Evolutionary conservation across 2,329 filamentous ascomycete species (phyloP).

Genomic region (Decorospora gaudefroyi): DNA sequence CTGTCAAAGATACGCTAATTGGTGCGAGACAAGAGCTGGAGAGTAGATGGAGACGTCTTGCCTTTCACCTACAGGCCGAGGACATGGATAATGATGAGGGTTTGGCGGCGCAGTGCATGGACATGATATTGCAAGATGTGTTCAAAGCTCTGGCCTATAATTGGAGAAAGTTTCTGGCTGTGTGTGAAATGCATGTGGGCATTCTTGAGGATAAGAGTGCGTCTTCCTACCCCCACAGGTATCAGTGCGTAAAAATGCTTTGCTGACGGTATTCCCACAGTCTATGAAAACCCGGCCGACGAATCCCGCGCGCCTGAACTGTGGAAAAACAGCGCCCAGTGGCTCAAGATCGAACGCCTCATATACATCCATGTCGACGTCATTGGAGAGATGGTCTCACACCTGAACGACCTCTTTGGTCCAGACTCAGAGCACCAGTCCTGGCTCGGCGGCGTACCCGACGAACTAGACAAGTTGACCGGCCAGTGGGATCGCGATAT

Average conservation of each 20-base stretch:
- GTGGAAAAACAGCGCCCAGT: slow-evolving; percentile 56
- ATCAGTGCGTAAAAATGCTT: background rate
- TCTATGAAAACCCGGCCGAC: slow-evolving; percentile 60
- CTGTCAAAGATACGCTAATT: slow-evolving; percentile 56
- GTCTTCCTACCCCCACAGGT: background rate
- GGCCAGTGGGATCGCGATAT: slow-evolving; percentile 57
- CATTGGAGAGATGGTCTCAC: slow-evolving; percentile 52
- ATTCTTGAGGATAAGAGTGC: slow-evolving; percentile 49
- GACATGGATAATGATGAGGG: slow-evolving; percentile 51
- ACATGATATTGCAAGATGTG: slow-evolving; percentile 56
- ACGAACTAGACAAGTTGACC: slow-evolving; percentile 54
- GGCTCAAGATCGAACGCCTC: slow-evolving; percentile 59
- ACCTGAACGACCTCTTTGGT: slow-evolving; percentile 51
- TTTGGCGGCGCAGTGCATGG: slow-evolving; percentile 55
- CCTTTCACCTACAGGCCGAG: slow-evolving; percentile 55
- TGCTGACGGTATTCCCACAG: slow-evolving; percentile 18
- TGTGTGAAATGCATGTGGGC: slow-evolving; percentile 55
- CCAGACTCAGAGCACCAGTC: slow-evolving; percentile 38
- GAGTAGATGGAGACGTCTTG: slow-evolving; percentile 58
- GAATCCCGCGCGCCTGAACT: slow-evolving; percentile 58
- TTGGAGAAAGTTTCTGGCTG: slow-evolving; percentile 54
- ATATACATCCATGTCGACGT: slow-evolving; percentile 57
- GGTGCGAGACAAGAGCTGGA: slow-evolving; percentile 57
- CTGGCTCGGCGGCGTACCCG: slow-evolving; percentile 50
- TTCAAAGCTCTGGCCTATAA: slow-evolving; percentile 54